Base-by-base conservation (phyloP, 805 yeast genomes). In the Metschnikowia gruessii region DNA sequence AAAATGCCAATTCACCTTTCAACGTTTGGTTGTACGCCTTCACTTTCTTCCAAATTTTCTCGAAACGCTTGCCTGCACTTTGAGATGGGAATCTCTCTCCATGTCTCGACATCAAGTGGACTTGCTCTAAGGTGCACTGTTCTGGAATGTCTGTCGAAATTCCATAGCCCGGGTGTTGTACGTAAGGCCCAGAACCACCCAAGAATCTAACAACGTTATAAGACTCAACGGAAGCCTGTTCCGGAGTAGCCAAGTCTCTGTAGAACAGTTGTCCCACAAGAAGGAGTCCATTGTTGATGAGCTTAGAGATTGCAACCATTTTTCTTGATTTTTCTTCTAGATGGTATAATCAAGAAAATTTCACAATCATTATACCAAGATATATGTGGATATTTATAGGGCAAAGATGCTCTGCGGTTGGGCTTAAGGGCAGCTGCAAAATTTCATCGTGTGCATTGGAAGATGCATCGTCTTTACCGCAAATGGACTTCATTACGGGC, bases 61-160 rank as follows among this genome's bases (percentile, higher is more conserved):
- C 66, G 26, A 60, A 59, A 6, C 37, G 21, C 30, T 51, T 55
- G 7, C 74, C 74, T 21, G 52, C 56, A 18, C 62, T 50, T 30
- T 50, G 53, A 11, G 71, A 59, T 6, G 75, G 89, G 56, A 72
- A 85, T 53, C 95, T 71, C 62, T 87, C 94, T 16, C 92, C 95
- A 59, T 88, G 95, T 57, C 96, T 77, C 53, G 82, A 81, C 42
- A 85, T 66, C 24, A 85, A 65, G 54, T 84, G 89, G 6, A 84
- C 87, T 62, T 85, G 92, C 54, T 79, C 79, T 44, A 82, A 69
- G 4, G 63, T 56, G 61, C 87, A 82, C 37, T 68, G 69, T 5
- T 63, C 68, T 17, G 85, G 83, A 1, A 69, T 52, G 12, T 67
- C 77, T 12, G 71, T 60, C 13, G 76, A 64, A 31, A 82, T 72